These are phyloP conservation scores for Zygnema cylindricum DNA, from an alignment of 139 green algal species.

Conservation along the genomic window DNA sequence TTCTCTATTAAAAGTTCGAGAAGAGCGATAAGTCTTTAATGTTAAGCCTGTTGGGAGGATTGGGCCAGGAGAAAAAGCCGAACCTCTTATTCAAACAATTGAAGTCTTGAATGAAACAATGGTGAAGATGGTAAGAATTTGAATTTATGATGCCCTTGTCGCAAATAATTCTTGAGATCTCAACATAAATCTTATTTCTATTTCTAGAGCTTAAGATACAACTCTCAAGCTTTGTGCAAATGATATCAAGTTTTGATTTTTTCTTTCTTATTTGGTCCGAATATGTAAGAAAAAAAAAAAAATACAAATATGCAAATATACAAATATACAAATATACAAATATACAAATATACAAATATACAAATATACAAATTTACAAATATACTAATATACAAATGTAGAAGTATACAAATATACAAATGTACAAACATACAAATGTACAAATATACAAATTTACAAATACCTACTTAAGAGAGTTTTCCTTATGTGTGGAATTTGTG, in stretches of 20 bases:
- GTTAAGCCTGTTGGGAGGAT: background rate
- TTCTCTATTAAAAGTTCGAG: too few species aligned
- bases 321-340: too few species aligned
- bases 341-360: too few species aligned
- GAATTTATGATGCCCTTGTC: background rate
- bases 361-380: background rate
- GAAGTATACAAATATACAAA: too few species aligned
- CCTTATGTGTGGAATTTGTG: too few species aligned
- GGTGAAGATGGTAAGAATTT: slow-evolving; percentile 66
- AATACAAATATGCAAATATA: too few species aligned
- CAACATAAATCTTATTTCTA: background rate
- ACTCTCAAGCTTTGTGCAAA: background rate
- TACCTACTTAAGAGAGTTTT: too few species aligned
- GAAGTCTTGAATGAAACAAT: slow-evolving; percentile 66
- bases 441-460: too few species aligned
- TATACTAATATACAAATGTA: background rate
- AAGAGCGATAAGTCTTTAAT: too few species aligned
- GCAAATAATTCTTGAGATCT: background rate
- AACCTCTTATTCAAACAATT: slow-evolving; percentile 51
- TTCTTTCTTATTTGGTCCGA: background rate
- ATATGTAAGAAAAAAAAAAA: background rate
- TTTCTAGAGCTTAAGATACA: background rate
- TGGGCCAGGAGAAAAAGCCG: slow-evolving; percentile 30
- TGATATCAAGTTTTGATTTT: background rate
- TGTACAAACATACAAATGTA: too few species aligned